These are phyloP conservation scores for Fusarium verrucosum DNA, from an alignment of 2,329 filamentous ascomycete genomes.

Conservation along the genomic window DNA sequence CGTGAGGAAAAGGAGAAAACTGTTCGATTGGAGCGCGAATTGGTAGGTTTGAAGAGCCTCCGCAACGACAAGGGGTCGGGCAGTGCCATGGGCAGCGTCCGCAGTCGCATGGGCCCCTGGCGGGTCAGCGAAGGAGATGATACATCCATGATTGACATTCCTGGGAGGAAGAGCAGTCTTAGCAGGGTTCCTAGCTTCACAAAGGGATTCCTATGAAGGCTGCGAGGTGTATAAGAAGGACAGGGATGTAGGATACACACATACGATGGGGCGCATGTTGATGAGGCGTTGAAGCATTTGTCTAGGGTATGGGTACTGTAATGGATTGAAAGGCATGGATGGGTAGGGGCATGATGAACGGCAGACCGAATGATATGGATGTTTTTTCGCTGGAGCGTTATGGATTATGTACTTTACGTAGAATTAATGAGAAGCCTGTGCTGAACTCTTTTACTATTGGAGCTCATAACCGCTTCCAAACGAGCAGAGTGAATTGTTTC, in stretches of 20 bases:
- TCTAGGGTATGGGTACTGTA: constrained; percentile 28
- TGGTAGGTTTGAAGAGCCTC: constrained; percentile 84
- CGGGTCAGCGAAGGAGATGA: constrained; percentile 54
- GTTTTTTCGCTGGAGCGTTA: constrained; percentile 19
- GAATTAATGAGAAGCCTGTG: constrained; percentile 34
- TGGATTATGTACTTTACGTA: constrained; percentile 37
- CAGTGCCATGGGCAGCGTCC: constrained; percentile 59
- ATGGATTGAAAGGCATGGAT: constrained; percentile 19
- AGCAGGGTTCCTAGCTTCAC: constrained; percentile 73
- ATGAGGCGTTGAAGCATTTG: constrained; percentile 41
- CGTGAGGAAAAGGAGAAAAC: constrained; percentile 87
- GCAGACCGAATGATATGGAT: constrained; percentile 23
- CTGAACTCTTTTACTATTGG: background rate
- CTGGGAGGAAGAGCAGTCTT: constrained; percentile 72
- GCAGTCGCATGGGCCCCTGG: constrained; percentile 49
- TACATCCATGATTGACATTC: constrained; percentile 59
- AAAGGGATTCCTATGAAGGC: constrained; percentile 75
- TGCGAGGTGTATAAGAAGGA: background rate
- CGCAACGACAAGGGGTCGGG: constrained; percentile 67
- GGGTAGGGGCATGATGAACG: constrained; percentile 18
- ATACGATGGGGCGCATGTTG: constrained; percentile 24
- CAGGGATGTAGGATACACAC: constrained; percentile 25
- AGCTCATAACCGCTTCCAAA: background rate
- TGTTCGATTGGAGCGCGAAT: constrained; percentile 83
- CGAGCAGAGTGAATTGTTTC: background rate